Evolutionary conservation across 2,329 filamentous ascomycete species (phyloP).

Genomic region (Dothidotthia symphoricarpi): DNA sequence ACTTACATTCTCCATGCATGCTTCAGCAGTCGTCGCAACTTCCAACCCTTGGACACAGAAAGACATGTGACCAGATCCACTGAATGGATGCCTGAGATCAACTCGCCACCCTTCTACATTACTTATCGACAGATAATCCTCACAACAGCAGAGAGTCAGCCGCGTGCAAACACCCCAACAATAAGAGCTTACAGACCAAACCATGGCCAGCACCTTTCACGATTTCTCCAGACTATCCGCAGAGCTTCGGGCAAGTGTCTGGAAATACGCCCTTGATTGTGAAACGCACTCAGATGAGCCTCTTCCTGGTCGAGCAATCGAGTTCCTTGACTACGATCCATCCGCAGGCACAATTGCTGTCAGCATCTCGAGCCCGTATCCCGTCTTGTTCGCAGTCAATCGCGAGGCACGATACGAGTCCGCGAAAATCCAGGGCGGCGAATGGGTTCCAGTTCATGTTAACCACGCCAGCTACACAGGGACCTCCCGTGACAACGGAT

Average conservation of each 20-base stretch:
- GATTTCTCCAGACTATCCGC: constrained; percentile 3
- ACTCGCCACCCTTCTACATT: too few relatives aligned
- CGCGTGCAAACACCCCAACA: too few relatives aligned
- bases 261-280: background rate
- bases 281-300: too few relatives aligned
- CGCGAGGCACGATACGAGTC: constrained; percentile 8
- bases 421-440: constrained; percentile 1
- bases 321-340: constrained; percentile 1
- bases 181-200: too few relatives aligned
- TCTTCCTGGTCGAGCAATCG: background rate
- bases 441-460: constrained; percentile 1
- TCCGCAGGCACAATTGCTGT: constrained; percentile 1
- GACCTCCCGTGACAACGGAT: background rate
- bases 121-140: too few relatives aligned
- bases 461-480: background rate
- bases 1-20: too few relatives aligned
- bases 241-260: constrained; percentile 5
- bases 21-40: too few relatives aligned
- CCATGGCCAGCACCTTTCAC: background rate
- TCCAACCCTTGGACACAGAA: too few relatives aligned
- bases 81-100: too few relatives aligned
- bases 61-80: too few relatives aligned
- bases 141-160: too few relatives aligned
- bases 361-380: constrained; percentile 2
- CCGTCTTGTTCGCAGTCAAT: constrained; percentile 7